A percentile compares a stretch with the other conserved stretches of the same genome.
phyloP scores from a whole-genome alignment of 805 yeast genomes.

The Teunomyces lycoperdinae region DNA sequence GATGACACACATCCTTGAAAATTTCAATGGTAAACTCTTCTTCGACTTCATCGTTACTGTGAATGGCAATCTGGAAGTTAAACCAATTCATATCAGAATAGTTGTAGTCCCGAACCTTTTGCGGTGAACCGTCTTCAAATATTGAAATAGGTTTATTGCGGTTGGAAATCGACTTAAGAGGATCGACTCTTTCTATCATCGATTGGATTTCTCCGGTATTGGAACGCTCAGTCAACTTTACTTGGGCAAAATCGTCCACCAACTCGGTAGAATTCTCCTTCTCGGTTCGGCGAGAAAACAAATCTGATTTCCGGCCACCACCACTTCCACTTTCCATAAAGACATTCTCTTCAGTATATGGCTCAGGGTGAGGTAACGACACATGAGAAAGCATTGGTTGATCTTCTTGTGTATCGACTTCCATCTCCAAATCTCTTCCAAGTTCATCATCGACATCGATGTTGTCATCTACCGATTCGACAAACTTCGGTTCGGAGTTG shows the following conservation, averaged over 20 bases:
- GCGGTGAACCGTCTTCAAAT: conserved; percentile 44
- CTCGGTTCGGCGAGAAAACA: conserved; percentile 8
- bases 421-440: conserved; percentile 1
- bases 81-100: conserved; percentile 38
- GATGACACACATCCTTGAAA: conserved; percentile 16
- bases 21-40: conserved; percentile 14
- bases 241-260: conserved; percentile 30
- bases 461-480: conserved; percentile 4
- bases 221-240: conserved; percentile 20
- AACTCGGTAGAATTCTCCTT: conserved; percentile 16
- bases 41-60: conserved; percentile 3
- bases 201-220: conserved; percentile 25
- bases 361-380: background rate
- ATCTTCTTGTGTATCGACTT: background rate
- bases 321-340: conserved; percentile 4
- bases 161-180: conserved; percentile 33
- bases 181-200: conserved; percentile 42
- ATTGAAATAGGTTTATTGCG: conserved; percentile 35
- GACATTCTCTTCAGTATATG: conserved; percentile 1
- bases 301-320: conserved; percentile 3
- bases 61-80: conserved; percentile 33
- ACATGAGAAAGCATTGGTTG: background rate
- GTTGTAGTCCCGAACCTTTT: conserved; percentile 29
- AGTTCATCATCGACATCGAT: conserved; percentile 6
- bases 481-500: background rate